A percentile compares a stretch with the other conserved stretches of the same genome.
These are phyloP conservation scores for Bruguiera hainesii DNA, from an alignment of 441 rosid genomes.

Conservation along the genomic window DNA sequence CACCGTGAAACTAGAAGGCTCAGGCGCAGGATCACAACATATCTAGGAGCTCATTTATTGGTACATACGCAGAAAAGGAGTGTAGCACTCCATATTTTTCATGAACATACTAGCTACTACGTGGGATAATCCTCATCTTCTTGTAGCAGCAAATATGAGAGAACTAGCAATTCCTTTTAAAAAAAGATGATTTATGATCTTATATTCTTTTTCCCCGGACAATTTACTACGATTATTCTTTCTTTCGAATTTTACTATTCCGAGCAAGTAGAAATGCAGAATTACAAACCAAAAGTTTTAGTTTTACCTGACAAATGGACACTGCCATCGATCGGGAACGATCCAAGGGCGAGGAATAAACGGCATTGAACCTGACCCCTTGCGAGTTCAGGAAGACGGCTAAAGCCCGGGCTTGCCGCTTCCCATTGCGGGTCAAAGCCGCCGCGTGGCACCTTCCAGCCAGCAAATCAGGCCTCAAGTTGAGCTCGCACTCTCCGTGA, in stretches of 20 bases:
- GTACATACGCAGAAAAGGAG: too few relatives aligned
- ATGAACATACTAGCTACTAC: not conserved
- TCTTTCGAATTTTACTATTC: too few relatives aligned
- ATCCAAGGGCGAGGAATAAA: conserved; percentile 75
- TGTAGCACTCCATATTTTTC: not conserved
- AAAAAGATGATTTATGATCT: too few relatives aligned
- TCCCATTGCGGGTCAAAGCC: conserved; percentile 65
- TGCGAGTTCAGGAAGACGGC: conserved; percentile 80
- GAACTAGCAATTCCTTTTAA: not conserved
- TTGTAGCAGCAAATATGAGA: not conserved
- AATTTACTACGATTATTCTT: too few relatives aligned
- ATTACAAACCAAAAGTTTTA: not conserved
- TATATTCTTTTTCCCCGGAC: too few relatives aligned
- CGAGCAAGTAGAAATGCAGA: too few relatives aligned
- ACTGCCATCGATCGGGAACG: conserved; percentile 83
- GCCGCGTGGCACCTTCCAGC: conserved; percentile 79
- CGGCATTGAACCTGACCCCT: conserved; percentile 62
- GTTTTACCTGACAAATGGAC: conserved; percentile 73
- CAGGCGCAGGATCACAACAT: too few relatives aligned
- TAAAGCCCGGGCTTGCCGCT: conserved; percentile 91
- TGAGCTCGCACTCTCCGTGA: conserved; percentile 79
- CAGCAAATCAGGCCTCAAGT: conserved; percentile 65
- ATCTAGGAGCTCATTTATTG: too few relatives aligned
- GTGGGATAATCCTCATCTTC: not conserved
- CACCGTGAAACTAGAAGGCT: too few relatives aligned